These are phyloP conservation scores for Globisporangium nagaii DNA, from an alignment of 352 stramenopile genomes.

Conservation along the genomic window DNA sequence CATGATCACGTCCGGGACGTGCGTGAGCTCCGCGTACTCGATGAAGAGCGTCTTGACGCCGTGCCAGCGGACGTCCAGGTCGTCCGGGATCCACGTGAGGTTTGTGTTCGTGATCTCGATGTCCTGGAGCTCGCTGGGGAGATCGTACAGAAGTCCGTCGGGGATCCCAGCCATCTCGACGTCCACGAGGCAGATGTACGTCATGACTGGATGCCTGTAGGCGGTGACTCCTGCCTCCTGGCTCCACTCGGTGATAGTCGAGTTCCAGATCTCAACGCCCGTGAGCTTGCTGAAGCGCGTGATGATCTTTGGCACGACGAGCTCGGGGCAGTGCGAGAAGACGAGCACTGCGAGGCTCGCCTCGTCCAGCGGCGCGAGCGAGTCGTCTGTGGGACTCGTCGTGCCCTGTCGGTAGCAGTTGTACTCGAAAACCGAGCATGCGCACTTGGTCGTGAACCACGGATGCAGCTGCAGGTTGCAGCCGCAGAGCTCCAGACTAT, in stretches of 20 bases:
- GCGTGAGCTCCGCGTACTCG: conserved; percentile 12
- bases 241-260: conserved; percentile 11
- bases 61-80: conserved; percentile 15
- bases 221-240: conserved; percentile 7
- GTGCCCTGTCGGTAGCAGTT: conserved; percentile 4
- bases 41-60: conserved; percentile 17
- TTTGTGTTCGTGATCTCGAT: conserved; percentile 19
- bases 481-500: conserved; percentile 1
- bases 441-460: conserved; percentile 11
- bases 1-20: conserved; percentile 4
- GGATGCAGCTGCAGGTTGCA: conserved; percentile 3
- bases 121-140: conserved; percentile 14
- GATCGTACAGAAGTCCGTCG: conserved; percentile 5
- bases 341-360: conserved; percentile 12
- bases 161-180: conserved; percentile 11
- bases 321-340: conserved; percentile 15
- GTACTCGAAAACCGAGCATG: conserved; percentile 15
- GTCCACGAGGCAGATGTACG: conserved; percentile 17
- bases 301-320: conserved; percentile 14
- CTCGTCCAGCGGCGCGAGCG: conserved; percentile 10
- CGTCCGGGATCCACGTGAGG: conserved; percentile 9
- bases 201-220: conserved; percentile 1
- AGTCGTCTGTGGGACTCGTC: background rate
- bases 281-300: conserved; percentile 12
- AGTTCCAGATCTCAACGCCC: conserved; percentile 25